These are phyloP conservation scores for Diaporthe helianthi DNA, from an alignment of 2,329 filamentous ascomycete species.

Conservation along the genomic window DNA sequence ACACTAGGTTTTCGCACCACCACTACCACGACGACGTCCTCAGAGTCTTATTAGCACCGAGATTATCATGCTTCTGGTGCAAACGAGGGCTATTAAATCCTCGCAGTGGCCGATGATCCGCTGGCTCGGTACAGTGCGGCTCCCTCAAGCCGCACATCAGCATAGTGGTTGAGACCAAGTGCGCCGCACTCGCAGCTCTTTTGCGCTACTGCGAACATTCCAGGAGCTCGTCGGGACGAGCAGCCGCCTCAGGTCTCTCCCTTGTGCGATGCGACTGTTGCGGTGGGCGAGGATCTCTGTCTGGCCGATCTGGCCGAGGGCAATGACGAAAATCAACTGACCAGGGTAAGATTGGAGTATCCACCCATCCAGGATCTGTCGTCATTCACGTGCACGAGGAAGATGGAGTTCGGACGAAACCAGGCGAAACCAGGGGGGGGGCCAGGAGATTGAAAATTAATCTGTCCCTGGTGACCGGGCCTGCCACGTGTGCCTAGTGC, in stretches of 20 bases:
- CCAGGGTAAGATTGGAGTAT: slow-evolving; percentile 22
- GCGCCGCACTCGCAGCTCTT: background rate
- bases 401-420: slow-evolving; percentile 20
- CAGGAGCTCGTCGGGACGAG: slow-evolving; percentile 13
- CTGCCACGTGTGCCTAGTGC: slow-evolving; percentile 31
- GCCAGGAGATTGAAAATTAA: slow-evolving; percentile 20
- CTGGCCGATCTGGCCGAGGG: slow-evolving; percentile 21
- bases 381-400: slow-evolving; percentile 26
- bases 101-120: background rate
- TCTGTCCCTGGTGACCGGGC: slow-evolving; percentile 27
- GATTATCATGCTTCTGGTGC: background rate
- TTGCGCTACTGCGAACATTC: background rate
- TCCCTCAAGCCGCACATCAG: background rate
- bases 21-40: background rate
- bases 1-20: background rate
- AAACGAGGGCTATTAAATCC: background rate
- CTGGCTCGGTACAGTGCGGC: background rate
- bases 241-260: slow-evolving; percentile 4
- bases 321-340: slow-evolving; percentile 19
- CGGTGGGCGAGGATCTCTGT: slow-evolving; percentile 23
- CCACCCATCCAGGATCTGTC: slow-evolving; percentile 26
- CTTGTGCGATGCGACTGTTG: slow-evolving; percentile 21
- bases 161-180: background rate
- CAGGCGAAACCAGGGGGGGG: slow-evolving; percentile 17
- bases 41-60: background rate